Percentiles rank a stretch among this genome's conserved stretches.
Evolutionary conservation across 2,329 filamentous ascomycete genomes (phyloP).

Genomic region (Dryadomyces sulphureus): DNA sequence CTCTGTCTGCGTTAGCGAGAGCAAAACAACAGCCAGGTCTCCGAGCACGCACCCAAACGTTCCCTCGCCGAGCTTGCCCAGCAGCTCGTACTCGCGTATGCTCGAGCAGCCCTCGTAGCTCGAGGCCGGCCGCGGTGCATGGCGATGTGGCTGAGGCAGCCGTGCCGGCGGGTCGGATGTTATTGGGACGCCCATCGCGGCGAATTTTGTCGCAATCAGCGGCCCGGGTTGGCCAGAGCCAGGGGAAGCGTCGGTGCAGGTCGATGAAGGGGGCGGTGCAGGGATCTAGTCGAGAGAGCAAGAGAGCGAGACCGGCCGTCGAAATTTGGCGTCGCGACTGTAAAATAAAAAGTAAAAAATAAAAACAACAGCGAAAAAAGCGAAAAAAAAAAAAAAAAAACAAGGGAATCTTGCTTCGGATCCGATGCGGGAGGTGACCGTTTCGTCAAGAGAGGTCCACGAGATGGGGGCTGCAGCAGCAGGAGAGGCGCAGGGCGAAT

Average conservation of each 20-base stretch:
- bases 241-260: no score
- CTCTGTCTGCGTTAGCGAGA: no score
- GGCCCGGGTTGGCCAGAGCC: no score
- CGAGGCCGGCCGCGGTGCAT: conserved; percentile 36
- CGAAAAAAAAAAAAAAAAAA: background rate
- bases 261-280: no score
- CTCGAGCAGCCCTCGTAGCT: conserved; percentile 76
- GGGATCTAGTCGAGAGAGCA: no score
- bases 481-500: background rate
- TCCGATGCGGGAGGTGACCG: background rate
- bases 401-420: background rate
- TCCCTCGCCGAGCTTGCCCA: conserved; percentile 80
- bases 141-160: conserved; percentile 26
- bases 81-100: conserved; percentile 65
- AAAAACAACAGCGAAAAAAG: background rate
- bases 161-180: background rate
- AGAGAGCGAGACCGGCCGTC: no score
- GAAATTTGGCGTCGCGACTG: no score
- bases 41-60: conserved; percentile 62
- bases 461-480: background rate
- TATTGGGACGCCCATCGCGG: background rate
- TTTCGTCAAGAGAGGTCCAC: background rate
- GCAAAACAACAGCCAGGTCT: no score
- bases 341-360: no score
- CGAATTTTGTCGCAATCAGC: no score